Evolutionary conservation across 441 rosid genomes (phyloP), one percentile per base, ranked within the genome.

Genomic region (Cnidoscolus chayamansa): DNA sequence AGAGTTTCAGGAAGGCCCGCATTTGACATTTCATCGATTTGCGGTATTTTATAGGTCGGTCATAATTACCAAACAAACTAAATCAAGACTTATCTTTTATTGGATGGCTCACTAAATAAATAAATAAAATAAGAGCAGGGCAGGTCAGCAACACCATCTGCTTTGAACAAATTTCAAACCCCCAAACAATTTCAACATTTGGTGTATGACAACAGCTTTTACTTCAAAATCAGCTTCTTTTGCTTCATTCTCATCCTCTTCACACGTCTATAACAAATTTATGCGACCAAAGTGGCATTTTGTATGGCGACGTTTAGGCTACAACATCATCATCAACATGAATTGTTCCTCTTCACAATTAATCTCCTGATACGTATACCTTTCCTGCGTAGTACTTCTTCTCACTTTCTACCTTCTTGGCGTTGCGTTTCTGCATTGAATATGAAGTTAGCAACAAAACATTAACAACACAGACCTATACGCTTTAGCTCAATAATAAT

Each of bases 311-410:
- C 58, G 76, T 58, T 31, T 68, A 63, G 72, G 78, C 60, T 25
- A 71, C 53, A 25, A 1, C 31, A 72, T 75, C 65, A 71, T 58
- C 51, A 66, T 61, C 72, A 62, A 81, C 63, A 64, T 61, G 11
- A 51, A n/a, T 9, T 48, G 8, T 50, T 16, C n/a, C 65, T 10
- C 40, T 10, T 37, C 35, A 67, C 82, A 25, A 25, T 25, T 86
- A 94, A 66, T 91, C 92, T 62, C 90, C 97, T 0, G 89, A 57
- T 30, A 92, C 89, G 60, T 85, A 88, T 15, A 84, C 81, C 84
- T 92, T 94, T 86, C 85, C 86, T 47, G 81, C 87, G 19, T 94
- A 92, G 76, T 94, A 94, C 77, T 85, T 90, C 78, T 84, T 88
- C 91, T 94, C 98, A 43, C 94, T 87, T 57, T 79, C 81, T 56